Evolutionary conservation across 2,329 filamentous ascomycete genomes (phyloP), one percentile per base, ranked within the genome.

Genomic region (Fusarium xyrophilum): DNA sequence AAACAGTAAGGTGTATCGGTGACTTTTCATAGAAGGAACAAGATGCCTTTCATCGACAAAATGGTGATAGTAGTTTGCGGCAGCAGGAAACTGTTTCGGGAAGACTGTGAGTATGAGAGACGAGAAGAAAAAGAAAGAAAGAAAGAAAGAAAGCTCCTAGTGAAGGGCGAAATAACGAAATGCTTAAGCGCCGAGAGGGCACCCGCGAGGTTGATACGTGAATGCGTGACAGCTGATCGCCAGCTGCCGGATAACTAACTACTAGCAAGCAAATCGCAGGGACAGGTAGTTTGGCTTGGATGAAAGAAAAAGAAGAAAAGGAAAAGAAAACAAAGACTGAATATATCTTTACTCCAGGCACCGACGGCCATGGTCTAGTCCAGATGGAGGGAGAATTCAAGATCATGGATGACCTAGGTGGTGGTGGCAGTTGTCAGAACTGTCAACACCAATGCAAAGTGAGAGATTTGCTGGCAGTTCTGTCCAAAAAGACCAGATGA

Each of bases 161-260:
- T 19, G 35, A 56, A 62, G 53, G 25, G 17, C 2, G 36, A 46
- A 51, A 36, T 66, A 66, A 66, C 61, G 36, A 56, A 54, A 54
- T 27, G 39, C 19, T 30, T 27, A 38, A 15, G 46, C 32, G 33
- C 25, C 28, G 54, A 60, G 28, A 39, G 35, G 7, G 39, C 35
- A 28, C 36, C 46, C 44, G 33, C 14, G 44, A 38, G 23, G 12
- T 50, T n/a, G 21, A 54, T 46, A 58, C 15, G 53, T 69, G 66
- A 56, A 67, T 63, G 57, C 32, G 42, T 33, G 57, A 47, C 66
- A 69, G 56, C 62, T 63, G 66, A 52, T 35, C n/a, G 36, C 33
- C 66, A 69, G 57, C 58, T 67, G 66, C 40, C 50, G 57, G 53
- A 21, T 32, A 50, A 40, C 43, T 46, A 42, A 40, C 46, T 46